Conservation (phyloP, 1,284 basidiomycete genomes). For the Bondarzewia mesenterica region DNA sequence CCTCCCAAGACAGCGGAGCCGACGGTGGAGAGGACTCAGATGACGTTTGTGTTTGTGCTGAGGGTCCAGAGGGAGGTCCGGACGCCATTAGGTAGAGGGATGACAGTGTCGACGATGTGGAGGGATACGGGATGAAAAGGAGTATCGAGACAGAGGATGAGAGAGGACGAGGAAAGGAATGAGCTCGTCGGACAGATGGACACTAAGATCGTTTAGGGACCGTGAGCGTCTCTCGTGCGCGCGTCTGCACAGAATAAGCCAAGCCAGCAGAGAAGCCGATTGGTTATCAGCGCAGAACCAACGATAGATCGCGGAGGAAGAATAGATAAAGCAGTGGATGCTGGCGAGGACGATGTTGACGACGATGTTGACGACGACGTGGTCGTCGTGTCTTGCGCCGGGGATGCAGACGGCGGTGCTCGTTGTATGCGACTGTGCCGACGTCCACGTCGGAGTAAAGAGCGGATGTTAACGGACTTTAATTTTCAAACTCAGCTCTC, state of each 20-base stretch:
- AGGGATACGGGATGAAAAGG: neutral
- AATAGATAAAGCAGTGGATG: neutral
- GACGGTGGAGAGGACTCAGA: conserved; percentile 13
- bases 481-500: conserved; percentile 3
- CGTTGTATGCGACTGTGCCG: neutral
- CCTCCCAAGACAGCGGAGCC: conserved; percentile 39
- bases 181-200: conserved; percentile 4
- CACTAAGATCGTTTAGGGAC: conserved; percentile 7
- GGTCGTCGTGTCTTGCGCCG: neutral
- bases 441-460: neutral
- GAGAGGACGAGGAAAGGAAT: conserved; percentile 5
- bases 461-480: conserved; percentile 1
- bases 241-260: conserved; percentile 6
- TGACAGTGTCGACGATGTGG: neutral
- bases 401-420: neutral
- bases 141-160: neutral
- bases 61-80: conserved; percentile 11
- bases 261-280: neutral
- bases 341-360: neutral
- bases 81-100: conserved; percentile 15
- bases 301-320: neutral
- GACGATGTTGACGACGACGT: neutral
- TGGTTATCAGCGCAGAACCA: neutral
- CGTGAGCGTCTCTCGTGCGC: conserved; percentile 9
- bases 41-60: conserved; percentile 5